phyloP scores from a whole-genome alignment of 176 grass and related monocot genomes.

The Poa annua region DNA sequence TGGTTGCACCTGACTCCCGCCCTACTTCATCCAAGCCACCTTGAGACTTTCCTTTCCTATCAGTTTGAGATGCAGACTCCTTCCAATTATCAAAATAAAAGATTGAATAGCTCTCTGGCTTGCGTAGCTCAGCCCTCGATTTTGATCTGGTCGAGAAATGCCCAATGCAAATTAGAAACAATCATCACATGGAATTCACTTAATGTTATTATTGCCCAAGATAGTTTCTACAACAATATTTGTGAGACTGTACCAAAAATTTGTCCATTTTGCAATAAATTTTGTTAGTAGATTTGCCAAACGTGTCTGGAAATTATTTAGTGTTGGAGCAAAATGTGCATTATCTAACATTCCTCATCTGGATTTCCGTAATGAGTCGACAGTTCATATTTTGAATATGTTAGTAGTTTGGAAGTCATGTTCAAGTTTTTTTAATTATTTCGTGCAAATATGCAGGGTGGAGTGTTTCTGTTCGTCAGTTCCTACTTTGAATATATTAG shows the following conservation, averaged over 20 bases:
- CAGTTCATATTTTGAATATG: neutral
- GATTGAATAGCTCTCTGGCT: too few species aligned
- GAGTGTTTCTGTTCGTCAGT: constrained; percentile 79
- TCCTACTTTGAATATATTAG: constrained; percentile 91
- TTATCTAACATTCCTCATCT: neutral
- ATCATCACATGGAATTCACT: neutral
- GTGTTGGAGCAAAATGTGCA: neutral
- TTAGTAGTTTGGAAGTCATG: constrained; percentile 23
- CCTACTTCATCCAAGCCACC: too few species aligned
- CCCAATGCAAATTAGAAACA: too few species aligned
- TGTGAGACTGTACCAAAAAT: neutral
- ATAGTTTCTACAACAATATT: neutral
- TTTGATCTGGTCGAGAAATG: too few species aligned
- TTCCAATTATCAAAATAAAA: too few species aligned
- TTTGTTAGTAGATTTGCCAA: neutral
- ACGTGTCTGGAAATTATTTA: neutral
- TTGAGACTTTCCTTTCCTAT: too few species aligned
- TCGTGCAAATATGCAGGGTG: constrained; percentile 65
- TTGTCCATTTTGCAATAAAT: constrained; percentile 19
- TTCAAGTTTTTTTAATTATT: constrained; percentile 33
- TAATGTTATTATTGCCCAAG: neutral
- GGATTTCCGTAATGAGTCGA: neutral
- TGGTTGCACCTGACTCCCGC: too few species aligned
- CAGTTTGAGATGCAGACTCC: too few species aligned
- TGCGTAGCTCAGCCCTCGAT: too few species aligned